Conservation (phyloP, 306 rosid species). For the Cucumis cinereus region DNA sequence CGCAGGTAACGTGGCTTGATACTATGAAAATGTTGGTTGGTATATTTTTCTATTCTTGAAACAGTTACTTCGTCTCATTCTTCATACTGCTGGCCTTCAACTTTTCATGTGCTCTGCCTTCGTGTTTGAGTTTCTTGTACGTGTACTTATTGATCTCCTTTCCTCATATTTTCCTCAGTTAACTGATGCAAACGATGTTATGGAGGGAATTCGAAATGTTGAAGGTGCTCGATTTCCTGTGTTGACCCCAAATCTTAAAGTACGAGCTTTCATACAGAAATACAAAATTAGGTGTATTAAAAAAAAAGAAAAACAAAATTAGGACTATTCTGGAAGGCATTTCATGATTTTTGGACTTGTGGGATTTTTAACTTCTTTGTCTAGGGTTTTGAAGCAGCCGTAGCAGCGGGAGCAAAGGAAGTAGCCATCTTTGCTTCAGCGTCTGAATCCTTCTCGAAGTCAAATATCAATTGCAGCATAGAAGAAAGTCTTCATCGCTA, state of each 20-base stretch:
- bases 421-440: conserved; percentile 91
- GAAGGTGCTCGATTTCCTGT: conserved; percentile 73
- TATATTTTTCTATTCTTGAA: neutral
- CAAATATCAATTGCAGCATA: conserved; percentile 71
- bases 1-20: conserved; percentile 41
- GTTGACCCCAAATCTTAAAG: conserved; percentile 76
- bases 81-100: neutral
- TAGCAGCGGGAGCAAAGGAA: conserved; percentile 85
- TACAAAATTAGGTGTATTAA: neutral
- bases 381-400: conserved; percentile 89
- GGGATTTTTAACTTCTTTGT: conserved; percentile 11
- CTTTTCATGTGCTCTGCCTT: neutral
- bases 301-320: neutral
- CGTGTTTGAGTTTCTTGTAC: neutral
- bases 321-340: neutral
- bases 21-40: neutral
- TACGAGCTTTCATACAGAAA: conserved; percentile 20
- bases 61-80: neutral
- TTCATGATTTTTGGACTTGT: conserved; percentile 7
- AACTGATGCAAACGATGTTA: conserved; percentile 83
- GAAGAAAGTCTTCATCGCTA: conserved; percentile 66
- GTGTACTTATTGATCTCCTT: neutral
- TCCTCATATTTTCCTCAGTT: conserved; percentile 29
- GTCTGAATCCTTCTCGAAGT: conserved; percentile 77
- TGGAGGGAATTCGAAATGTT: conserved; percentile 52